phyloP scores from a whole-genome alignment of 2,329 filamentous ascomycete species.

The Aspergillus calidoustus region DNA sequence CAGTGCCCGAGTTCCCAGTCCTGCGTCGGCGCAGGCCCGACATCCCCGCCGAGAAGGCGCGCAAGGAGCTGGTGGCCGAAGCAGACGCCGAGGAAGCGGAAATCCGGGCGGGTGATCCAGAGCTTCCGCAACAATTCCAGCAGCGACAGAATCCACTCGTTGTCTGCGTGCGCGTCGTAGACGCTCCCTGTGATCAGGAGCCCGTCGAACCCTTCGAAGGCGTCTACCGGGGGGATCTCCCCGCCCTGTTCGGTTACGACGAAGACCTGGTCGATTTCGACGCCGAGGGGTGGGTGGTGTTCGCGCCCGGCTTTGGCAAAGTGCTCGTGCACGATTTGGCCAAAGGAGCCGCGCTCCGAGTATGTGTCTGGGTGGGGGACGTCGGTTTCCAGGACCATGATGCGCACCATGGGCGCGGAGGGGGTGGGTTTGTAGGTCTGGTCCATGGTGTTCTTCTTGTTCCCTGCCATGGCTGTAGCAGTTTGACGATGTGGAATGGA shows the following conservation, averaged over 20 bases:
- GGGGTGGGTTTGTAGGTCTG: conserved; percentile 21
- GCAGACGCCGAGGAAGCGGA: conserved; percentile 55
- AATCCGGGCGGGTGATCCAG: conserved; percentile 56
- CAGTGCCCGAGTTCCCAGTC: conserved; percentile 56
- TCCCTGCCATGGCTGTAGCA: neutral
- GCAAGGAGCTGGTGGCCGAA: conserved; percentile 56
- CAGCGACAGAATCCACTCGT: conserved; percentile 50
- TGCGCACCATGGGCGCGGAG: conserved; percentile 37
- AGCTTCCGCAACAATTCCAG: conserved; percentile 53
- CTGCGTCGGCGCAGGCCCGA: conserved; percentile 42
- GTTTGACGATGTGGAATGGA: no score
- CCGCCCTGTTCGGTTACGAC: conserved; percentile 57
- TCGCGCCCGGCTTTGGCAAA: conserved; percentile 57
- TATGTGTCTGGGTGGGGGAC: conserved; percentile 58
- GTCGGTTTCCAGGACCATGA: conserved; percentile 65
- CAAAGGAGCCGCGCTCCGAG: conserved; percentile 57
- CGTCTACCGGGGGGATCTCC: conserved; percentile 52
- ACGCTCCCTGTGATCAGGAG: conserved; percentile 54
- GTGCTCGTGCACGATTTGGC: conserved; percentile 57
- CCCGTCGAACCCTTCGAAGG: conserved; percentile 52
- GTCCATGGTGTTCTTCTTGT: conserved; percentile 25
- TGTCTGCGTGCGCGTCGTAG: conserved; percentile 53
- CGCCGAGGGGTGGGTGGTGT: conserved; percentile 59
- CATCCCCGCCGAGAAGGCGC: conserved; percentile 47
- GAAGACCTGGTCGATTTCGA: conserved; percentile 61